Base-by-base conservation (phyloP, 2,329 filamentous ascomycete species). In the Didymosphaeria variabile region DNA sequence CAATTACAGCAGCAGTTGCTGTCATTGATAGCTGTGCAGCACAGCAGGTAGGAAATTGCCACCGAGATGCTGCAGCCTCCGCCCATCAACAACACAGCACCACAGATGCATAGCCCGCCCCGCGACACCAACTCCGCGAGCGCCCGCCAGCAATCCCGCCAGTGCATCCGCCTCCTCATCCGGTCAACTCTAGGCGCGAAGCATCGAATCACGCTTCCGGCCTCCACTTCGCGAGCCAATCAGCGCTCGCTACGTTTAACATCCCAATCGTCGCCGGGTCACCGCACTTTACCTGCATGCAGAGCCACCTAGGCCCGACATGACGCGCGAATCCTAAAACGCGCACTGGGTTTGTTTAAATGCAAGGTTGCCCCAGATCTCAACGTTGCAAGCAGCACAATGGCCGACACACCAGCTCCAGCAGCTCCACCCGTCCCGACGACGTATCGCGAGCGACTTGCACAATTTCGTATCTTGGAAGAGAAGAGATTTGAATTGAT, bases 401-500 rank as follows among this genome's bases (percentile, higher is more conserved):
- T 73, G 71, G 62, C 68, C 36, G 69, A 71, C 29, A 38, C 62
- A 55, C 63, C 63, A 32, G 21, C 62, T 57, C 55, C 67, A 23
- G 36, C 67, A 44, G 29, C 61, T 40, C 60, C 66, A 29, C 61
- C 64, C 1, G 64, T 59, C 1, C 63, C 71, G 5, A 58, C 67
- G 42, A 70, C 75, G 40, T 76, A 74, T 62, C 69, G 76, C 26
- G 76, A 77, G 55, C 64, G 73, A 40, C 57, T 78, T 52, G 72
- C 74, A 17, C 75, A 78, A 66, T 78, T 77, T 42, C 70, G 65
- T 55, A 77, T 77, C 26, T 46, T 78, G 26, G 76, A 78, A 42
- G 76, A 77, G 66, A 77, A 73, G 63, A 72, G 76, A 45, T 64
- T 69, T 46, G 75, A 77, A 62, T 60, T 78, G 52, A 78, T 78